These are phyloP conservation scores for Erythrophleum fordii DNA, from an alignment of 306 rosid species.

Conservation along the genomic window DNA sequence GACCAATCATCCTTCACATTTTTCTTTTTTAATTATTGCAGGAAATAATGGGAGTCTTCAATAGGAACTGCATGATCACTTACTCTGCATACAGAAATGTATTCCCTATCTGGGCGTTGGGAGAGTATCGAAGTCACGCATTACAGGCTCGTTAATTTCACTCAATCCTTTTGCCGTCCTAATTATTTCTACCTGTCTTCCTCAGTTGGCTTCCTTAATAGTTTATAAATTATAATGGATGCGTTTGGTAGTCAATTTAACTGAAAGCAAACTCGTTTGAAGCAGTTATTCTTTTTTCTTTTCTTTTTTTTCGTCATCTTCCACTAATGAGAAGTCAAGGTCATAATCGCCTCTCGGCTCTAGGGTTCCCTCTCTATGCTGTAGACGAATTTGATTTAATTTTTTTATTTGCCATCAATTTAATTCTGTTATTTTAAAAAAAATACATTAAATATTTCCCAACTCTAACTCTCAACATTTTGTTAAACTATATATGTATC, in stretches of 20 bases:
- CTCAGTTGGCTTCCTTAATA: not conserved
- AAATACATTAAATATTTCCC: too few relatives aligned
- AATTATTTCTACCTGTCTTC: constrained; percentile 7
- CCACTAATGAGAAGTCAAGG: too few relatives aligned
- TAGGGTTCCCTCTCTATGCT: too few relatives aligned
- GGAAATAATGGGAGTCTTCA: constrained; percentile 96
- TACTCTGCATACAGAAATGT: constrained; percentile 83
- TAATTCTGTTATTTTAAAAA: too few relatives aligned
- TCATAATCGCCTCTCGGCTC: too few relatives aligned
- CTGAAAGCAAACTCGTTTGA: not conserved
- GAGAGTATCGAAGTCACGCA: constrained; percentile 65
- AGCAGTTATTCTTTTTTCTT: not conserved
- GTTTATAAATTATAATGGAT: constrained; percentile 8
- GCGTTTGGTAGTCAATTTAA: constrained; percentile 26
- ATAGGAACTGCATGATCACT: constrained; percentile 80
- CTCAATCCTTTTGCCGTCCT: not conserved
- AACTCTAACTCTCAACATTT: too few relatives aligned
- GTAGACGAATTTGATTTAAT: too few relatives aligned
- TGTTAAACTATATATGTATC: too few relatives aligned
- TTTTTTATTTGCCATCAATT: too few relatives aligned
- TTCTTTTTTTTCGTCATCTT: not conserved
- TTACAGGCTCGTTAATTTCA: constrained; percentile 42
- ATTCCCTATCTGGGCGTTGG: constrained; percentile 93
- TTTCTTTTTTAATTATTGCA: constrained; percentile 39
- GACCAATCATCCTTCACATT: constrained; percentile 11